Percentiles rank a stretch among this genome's conserved stretches.
phyloP scores from a whole-genome alignment of 2,329 filamentous ascomycete genomes.

The Exophiala alcalophila region DNA sequence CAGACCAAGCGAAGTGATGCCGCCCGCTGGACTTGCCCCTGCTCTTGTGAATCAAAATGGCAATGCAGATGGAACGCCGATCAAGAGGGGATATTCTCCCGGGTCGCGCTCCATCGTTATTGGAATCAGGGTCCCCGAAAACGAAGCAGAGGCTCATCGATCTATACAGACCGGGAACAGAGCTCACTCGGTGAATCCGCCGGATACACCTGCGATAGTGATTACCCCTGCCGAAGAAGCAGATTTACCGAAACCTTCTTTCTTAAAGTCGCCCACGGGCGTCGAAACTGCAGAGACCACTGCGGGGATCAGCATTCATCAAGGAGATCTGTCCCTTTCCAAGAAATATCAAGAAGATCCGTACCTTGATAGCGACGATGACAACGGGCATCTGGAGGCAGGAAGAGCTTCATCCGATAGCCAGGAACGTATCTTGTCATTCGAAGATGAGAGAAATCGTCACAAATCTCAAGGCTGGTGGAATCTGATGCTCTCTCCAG shows the following conservation, averaged over 20 bases:
- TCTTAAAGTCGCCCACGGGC: too few species aligned
- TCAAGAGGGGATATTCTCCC: constrained; percentile 37
- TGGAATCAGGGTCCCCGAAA: constrained; percentile 42
- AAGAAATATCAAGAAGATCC: too few species aligned
- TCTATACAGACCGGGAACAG: constrained; percentile 29
- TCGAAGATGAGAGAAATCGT: constrained; percentile 31
- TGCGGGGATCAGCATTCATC: constrained; percentile 7
- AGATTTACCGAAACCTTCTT: constrained; percentile 35
- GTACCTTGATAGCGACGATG: constrained; percentile 5
- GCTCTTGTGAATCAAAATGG: neutral
- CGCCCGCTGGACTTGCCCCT: too few species aligned
- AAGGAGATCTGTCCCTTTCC: too few species aligned
- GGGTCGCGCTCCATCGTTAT: constrained; percentile 48
- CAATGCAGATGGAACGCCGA: neutral
- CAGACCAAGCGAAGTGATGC: too few species aligned
- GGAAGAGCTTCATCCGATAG: constrained; percentile 33
- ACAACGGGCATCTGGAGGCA: constrained; percentile 2
- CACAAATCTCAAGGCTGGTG: constrained; percentile 51
- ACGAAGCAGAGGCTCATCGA: constrained; percentile 32
- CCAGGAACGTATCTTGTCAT: constrained; percentile 33
- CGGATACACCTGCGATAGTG: constrained; percentile 46
- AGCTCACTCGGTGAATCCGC: constrained; percentile 35
- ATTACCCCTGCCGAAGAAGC: constrained; percentile 46
- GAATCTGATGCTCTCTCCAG: constrained; percentile 47
- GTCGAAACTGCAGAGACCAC: neutral